phyloP scores from a whole-genome alignment of 306 rosid species.

The Senna tora region DNA sequence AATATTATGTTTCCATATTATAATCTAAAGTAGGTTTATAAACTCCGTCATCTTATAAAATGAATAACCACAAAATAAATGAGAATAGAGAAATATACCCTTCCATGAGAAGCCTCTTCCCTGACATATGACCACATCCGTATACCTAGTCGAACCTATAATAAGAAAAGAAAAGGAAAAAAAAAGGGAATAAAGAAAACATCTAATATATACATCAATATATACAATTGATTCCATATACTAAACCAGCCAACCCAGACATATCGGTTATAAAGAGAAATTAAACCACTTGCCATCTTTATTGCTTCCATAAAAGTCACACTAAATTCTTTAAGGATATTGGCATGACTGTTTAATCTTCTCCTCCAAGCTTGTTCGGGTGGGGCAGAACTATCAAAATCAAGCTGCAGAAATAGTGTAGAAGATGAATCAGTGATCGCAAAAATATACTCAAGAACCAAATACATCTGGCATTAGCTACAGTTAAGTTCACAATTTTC shows the following conservation, averaged over 20 bases:
- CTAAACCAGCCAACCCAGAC: slow-evolving; percentile 26
- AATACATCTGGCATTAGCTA: slow-evolving; percentile 1
- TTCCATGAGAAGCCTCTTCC: slow-evolving; percentile 99
- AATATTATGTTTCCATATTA: slow-evolving; percentile 37
- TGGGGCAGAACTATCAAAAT: slow-evolving; percentile 93
- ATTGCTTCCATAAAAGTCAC: slow-evolving; percentile 92
- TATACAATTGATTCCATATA: slow-evolving; percentile 23
- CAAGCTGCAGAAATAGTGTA: slow-evolving; percentile 60
- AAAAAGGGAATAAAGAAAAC: background rate
- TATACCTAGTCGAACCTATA: slow-evolving; percentile 83
- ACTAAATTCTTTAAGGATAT: slow-evolving; percentile 90
- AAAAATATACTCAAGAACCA: background rate
- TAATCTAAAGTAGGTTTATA: slow-evolving; percentile 8
- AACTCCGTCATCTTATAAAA: slow-evolving; percentile 1
- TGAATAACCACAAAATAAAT: slow-evolving; percentile 21
- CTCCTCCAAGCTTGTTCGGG: slow-evolving; percentile 99
- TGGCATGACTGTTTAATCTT: slow-evolving; percentile 87
- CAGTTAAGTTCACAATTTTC: background rate
- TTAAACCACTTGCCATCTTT: slow-evolving; percentile 72
- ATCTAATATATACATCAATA: slow-evolving; percentile 11
- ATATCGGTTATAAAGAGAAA: slow-evolving; percentile 24
- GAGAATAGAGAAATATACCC: slow-evolving; percentile 63
- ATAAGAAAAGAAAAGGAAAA: slow-evolving; percentile 21
- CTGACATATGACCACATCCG: slow-evolving; percentile 98
- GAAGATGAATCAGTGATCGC: slow-evolving; percentile 24